Base-by-base conservation (phyloP, 805 yeast genomes). In the Scheffersomyces coipomensis region DNA sequence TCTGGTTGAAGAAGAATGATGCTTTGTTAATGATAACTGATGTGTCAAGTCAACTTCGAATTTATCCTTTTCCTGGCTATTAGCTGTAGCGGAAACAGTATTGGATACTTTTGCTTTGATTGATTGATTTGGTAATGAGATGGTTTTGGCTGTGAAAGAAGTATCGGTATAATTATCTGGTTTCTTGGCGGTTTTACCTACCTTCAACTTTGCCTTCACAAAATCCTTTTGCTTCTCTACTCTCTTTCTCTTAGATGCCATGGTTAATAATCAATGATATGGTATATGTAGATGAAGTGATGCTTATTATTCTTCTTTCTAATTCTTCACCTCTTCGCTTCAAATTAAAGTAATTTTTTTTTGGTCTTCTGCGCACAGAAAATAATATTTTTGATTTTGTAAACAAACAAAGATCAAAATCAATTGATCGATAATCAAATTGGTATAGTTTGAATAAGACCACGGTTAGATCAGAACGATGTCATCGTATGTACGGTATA, bases 111-210 rank as follows among this genome's bases (percentile, higher is more conserved):
- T 52, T 31, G 50, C 52, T 22, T 50, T 43, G 7, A 72, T 44
- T 9, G 67, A 51, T 54, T 76, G 81, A 43, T 64, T 62, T 8
- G 77, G 79, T 25, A 76, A 60, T 22, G 73, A 62, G 41, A 76
- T 73, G 29, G 78, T 58, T 52, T 81, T 85, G 9, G 96, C 81
- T 32, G 75, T 77, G 64, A 91, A 91, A 0, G 95, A 83, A 0
- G 96, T 88, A 49, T 85, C 91, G 4, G 99, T 93, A 42, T 75
- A 78, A 56, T 88, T 88, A 15, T 80, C 77, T 5, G 89, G 80
- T 46, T 78, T 79, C 5, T 81, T 79, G 15, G 79, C 78, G 2
- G 84, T 69, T 61, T 93, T 93, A 40, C 99, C 99, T 24, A 93
- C 97, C 53, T 76, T 84, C 37, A 93, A 75, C 68, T 88, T 91